phyloP scores from a whole-genome alignment of 345 rosid species.

The Geranium brycei region DNA sequence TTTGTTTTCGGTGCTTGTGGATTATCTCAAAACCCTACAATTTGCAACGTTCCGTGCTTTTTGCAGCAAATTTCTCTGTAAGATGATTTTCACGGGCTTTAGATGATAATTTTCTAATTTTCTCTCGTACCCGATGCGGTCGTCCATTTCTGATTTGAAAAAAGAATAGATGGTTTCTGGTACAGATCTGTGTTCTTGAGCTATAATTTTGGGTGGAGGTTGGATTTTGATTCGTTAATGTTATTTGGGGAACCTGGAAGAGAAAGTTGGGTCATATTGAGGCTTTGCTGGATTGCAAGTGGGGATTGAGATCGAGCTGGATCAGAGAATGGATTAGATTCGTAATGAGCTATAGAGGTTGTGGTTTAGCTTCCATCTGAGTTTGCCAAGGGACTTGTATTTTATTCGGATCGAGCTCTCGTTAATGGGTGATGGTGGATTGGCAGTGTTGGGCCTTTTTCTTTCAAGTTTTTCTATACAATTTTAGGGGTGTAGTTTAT shows the following conservation, averaged over 20 bases:
- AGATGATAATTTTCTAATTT: not conserved
- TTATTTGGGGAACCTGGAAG: constrained; percentile 4
- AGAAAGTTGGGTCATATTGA: constrained; percentile 1
- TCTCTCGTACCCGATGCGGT: constrained; percentile 9
- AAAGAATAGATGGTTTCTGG: not conserved
- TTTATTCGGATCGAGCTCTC: constrained; percentile 7
- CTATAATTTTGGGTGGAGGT: constrained; percentile 1
- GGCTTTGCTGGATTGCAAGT: not conserved
- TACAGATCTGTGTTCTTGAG: constrained; percentile 5
- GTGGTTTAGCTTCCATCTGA: constrained; percentile 7
- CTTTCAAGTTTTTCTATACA: constrained; percentile 1
- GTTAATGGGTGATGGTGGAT: constrained; percentile 10
- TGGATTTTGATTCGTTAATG: constrained; percentile 1
- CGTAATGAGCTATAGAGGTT: not conserved
- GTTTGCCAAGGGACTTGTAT: constrained; percentile 7
- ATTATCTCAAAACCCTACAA: too few species aligned
- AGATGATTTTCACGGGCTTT: not conserved
- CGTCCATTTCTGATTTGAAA: not conserved
- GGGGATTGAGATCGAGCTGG: constrained; percentile 8
- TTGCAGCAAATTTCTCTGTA: not conserved
- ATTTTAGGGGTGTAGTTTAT: not conserved
- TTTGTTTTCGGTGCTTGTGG: too few species aligned
- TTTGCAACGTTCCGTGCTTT: too few species aligned
- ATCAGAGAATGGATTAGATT: constrained; percentile 15
- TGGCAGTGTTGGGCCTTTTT: constrained; percentile 2